Percentiles rank a stretch among this genome's conserved stretches.
phyloP scores from a whole-genome alignment of 768 basidiomycete genomes.

The Porpolomopsis calyptriformis region DNA sequence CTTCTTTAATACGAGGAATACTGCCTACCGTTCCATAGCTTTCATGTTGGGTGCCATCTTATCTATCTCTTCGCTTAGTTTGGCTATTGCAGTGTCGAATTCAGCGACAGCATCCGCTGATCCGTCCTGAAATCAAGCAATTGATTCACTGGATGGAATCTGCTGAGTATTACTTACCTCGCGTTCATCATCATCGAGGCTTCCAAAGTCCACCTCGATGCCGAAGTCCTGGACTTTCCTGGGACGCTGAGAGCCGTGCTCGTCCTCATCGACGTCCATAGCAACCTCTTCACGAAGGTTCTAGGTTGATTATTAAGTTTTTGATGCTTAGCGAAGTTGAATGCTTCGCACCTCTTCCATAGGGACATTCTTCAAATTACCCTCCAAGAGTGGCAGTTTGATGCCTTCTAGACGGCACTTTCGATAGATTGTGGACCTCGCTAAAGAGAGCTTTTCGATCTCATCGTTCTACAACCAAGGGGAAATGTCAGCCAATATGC shows the following conservation, averaged over 20 bases:
- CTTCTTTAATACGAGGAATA: neutral
- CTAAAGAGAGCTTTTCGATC: slow-evolving; percentile 56
- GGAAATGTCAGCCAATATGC: neutral
- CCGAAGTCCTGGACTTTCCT: slow-evolving; percentile 73
- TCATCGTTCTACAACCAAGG: slow-evolving; percentile 29
- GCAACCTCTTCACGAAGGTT: slow-evolving; percentile 75
- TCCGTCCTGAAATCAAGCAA: slow-evolving; percentile 35
- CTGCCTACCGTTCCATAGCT: slow-evolving; percentile 72
- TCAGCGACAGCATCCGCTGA: slow-evolving; percentile 55
- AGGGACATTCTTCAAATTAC: slow-evolving; percentile 76
- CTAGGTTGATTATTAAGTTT: slow-evolving; percentile 24
- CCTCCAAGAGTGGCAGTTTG: slow-evolving; percentile 62
- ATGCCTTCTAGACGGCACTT: slow-evolving; percentile 93
- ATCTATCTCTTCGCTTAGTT: slow-evolving; percentile 73
- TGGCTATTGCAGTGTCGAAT: slow-evolving; percentile 62
- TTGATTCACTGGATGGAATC: neutral
- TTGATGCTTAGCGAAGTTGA: neutral
- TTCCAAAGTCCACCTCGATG: slow-evolving; percentile 78
- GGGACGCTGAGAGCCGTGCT: slow-evolving; percentile 65
- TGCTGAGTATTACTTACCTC: slow-evolving; percentile 32
- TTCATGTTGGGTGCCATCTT: slow-evolving; percentile 95
- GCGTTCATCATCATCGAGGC: slow-evolving; percentile 63
- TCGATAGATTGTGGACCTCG: slow-evolving; percentile 74
- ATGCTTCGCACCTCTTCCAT: slow-evolving; percentile 72
- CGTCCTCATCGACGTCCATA: slow-evolving; percentile 90